Evolutionary conservation across 225 moss, liverwort and hornwort genomes (phyloP), one percentile per base, ranked within the genome.

Genomic region (Antitrichia curtipendula): DNA sequence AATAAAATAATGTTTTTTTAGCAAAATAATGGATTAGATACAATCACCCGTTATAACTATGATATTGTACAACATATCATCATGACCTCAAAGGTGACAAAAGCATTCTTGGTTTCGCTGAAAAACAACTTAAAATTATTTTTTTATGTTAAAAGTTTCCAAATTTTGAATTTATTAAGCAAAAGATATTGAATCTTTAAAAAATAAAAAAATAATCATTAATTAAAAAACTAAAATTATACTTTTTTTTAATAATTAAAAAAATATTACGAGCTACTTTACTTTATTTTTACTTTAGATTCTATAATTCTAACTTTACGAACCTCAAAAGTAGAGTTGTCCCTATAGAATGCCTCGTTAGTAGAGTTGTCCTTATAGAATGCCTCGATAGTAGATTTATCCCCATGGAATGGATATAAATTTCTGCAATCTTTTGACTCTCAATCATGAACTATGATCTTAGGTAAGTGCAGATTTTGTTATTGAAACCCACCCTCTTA

Each of bases 401-500:
- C 16, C 32, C 16, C 7, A 63, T 27, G 4, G 61, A 15, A 29
- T 29, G 25, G 10, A 17, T 72, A 72, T 45, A 28, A 45, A 45
- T 17, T 72, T 43, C 3, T 71, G 9, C 71, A 27, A 43, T 16
- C 43, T 72, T 17, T 6, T 2, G 24, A 40, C 13, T 13, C 23
- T 40, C 13, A 6, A 16, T n/a, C n/a, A n/a, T 28, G 27, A 16
- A 10, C 5, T 45, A 2, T 16, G 8, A 13, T 69, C 4, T 69
- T 40, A 8, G 17, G 38, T 38, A 78, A 56, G 18, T 78, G 12
- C 11, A 7, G 2, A 38, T 25, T 53, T 56, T 78, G 17, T 16
- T 34, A 34, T 1, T 13, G 0, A 34, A 75, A 34, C 3, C 8
- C 36, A 52, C 2, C 52, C 13, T 34, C 8, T 0, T 4, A 50